Evolutionary conservation across 2,329 filamentous ascomycete genomes (phyloP).

Genomic region (Fusarium buharicum): DNA sequence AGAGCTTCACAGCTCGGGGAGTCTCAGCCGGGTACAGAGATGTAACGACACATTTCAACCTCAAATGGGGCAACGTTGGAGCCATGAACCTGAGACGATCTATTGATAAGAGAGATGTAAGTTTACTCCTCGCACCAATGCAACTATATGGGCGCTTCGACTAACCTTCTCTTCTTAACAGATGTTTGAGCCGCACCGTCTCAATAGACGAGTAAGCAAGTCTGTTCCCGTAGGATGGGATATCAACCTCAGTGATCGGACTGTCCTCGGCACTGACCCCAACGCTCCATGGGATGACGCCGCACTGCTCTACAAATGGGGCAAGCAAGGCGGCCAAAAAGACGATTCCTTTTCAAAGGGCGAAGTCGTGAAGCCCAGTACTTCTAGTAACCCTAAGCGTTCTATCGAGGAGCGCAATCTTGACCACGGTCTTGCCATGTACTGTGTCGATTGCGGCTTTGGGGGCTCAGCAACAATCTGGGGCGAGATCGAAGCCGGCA

Average conservation of each 20-base stretch:
- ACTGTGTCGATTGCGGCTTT: conserved; percentile 20
- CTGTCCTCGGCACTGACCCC: not conserved
- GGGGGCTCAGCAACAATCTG: not conserved
- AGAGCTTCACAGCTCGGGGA: conserved; percentile 5
- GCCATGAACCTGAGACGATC: conserved; percentile 1
- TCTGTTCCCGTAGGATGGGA: not conserved
- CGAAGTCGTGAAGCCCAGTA: not conserved
- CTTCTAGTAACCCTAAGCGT: not conserved
- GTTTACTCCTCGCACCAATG: not conserved
- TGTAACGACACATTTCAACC: not conserved
- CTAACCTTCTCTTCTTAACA: not conserved
- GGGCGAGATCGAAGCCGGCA: not conserved
- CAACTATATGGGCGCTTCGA: too few species aligned
- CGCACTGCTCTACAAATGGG: not conserved
- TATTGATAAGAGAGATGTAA: conserved; percentile 11
- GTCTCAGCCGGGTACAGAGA: not conserved
- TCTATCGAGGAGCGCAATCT: not conserved
- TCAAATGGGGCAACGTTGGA: conserved; percentile 8
- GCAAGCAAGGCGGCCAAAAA: not conserved
- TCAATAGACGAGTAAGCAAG: not conserved
- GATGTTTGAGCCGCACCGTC: conserved; percentile 3
- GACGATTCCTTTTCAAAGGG: conserved; percentile 13
- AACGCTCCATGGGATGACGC: conserved; percentile 8
- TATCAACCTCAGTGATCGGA: not conserved
- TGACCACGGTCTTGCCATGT: conserved; percentile 4